A percentile compares a stretch with the other conserved stretches of the same genome.
These are phyloP conservation scores for Suillus plorans DNA, from an alignment of 768 basidiomycete species.

Conservation along the genomic window DNA sequence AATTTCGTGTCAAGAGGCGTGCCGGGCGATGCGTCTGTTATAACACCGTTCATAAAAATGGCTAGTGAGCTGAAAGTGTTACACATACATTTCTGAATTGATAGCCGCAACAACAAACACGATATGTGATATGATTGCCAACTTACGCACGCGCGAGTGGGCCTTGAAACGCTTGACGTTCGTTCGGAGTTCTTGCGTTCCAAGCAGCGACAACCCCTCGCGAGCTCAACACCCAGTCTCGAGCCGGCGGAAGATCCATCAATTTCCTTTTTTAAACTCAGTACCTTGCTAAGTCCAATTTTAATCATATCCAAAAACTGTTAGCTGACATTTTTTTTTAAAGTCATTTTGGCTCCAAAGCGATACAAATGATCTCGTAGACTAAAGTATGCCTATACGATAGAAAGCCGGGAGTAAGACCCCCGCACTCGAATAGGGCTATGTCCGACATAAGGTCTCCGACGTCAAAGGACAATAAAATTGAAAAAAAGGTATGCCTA, in stretches of 20 bases:
- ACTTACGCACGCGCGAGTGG: background rate
- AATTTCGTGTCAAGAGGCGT: slow-evolving; percentile 9
- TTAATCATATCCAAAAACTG: no score
- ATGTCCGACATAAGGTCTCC: no score
- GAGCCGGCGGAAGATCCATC: background rate
- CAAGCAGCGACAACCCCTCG: background rate
- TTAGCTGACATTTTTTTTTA: no score
- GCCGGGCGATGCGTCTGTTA: slow-evolving; percentile 10
- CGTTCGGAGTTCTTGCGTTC: background rate
- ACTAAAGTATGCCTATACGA: no score
- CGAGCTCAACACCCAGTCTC: no score
- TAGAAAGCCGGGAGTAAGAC: no score
- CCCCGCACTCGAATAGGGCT: no score
- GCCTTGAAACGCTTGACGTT: background rate
- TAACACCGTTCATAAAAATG: slow-evolving; percentile 9
- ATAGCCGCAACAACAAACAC: slow-evolving; percentile 14
- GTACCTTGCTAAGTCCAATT: background rate
- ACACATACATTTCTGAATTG: slow-evolving; percentile 1
- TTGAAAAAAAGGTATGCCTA: background rate
- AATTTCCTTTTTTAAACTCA: background rate
- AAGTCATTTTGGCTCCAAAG: no score
- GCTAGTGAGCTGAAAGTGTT: background rate
- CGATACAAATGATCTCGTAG: no score
- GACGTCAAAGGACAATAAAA: no score
- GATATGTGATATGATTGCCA: no score